Conservation (phyloP, 257 asterid species). For the Nicotiana benthamiana region DNA sequence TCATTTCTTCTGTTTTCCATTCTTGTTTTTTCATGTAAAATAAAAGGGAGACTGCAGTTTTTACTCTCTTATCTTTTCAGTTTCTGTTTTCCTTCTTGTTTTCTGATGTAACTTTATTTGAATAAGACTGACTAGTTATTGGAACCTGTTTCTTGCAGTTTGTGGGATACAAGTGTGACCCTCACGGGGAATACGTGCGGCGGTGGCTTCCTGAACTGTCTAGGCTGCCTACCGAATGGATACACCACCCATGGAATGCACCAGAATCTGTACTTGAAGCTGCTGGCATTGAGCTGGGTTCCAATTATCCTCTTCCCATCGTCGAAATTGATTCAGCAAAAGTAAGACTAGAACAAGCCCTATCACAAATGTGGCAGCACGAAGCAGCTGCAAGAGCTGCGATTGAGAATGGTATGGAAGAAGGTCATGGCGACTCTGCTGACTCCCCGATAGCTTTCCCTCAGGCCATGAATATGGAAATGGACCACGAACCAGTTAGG, state of each 20-base stretch:
- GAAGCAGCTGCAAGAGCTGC: slow-evolving; percentile 61
- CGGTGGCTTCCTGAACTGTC: slow-evolving; percentile 97
- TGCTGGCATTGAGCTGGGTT: slow-evolving; percentile 88
- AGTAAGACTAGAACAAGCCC: slow-evolving; percentile 59
- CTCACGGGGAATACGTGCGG: slow-evolving; percentile 88
- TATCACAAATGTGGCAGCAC: slow-evolving; percentile 76
- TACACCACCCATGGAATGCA: slow-evolving; percentile 91
- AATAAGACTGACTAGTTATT: neutral
- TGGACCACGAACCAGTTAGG: slow-evolving; percentile 45
- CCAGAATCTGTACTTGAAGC: slow-evolving; percentile 89
- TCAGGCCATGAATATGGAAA: slow-evolving; percentile 59
- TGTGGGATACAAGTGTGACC: slow-evolving; percentile 84
- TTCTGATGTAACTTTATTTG: neutral
- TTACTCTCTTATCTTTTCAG: neutral
- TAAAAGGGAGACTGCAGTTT: neutral
- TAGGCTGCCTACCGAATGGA: slow-evolving; percentile 87
- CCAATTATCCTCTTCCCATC: slow-evolving; percentile 80
- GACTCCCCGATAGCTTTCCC: slow-evolving; percentile 74
- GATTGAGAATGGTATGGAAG: slow-evolving; percentile 66
- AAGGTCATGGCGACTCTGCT: slow-evolving; percentile 89
- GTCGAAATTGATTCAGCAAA: slow-evolving; percentile 68
- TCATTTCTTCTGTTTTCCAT: neutral
- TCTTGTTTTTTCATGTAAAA: neutral
- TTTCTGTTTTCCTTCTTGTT: neutral
- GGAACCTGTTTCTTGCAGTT: slow-evolving; percentile 30